Base-by-base conservation (phyloP, 1,284 basidiomycete species). In the Schizopora paradoxa region DNA sequence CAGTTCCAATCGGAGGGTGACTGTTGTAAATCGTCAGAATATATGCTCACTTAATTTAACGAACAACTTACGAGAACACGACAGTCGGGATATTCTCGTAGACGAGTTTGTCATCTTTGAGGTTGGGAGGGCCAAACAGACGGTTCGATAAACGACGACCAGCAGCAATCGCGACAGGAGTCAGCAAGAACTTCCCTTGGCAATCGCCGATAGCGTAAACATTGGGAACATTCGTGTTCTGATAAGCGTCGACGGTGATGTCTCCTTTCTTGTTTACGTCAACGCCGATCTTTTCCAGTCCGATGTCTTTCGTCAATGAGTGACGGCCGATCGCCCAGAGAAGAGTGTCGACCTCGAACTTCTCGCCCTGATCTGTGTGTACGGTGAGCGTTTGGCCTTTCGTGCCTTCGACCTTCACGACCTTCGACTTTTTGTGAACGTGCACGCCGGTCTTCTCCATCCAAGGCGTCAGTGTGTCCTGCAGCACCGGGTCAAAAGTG, bases 111-210 rank as follows among this genome's bases (percentile, higher is more conserved):
- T 97, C 89, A 47, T 86, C 65, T 70, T 87, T 91, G 73, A 78
- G 92, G 65, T 89, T 72, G 44, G 80, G 74, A 0, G 82, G 81
- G 7, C 95, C 96, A 61, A 91, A 99, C 43, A 99, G 68, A 41
- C 96, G 73, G 70, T 98, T 99, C 41, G 84, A 77, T 31, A 98
- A 69, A 51, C 91, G 73, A 47, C 95, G 74, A 19, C 93, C 95
- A 4, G 96, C 96, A 39, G 95, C 95, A 51, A 99, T 96, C 18
- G 95, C 96, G 5, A 99, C 96, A n/a, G 96, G 95, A 1, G 95
- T 99, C 51, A 99, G 74, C 22, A 94, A 70, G 19, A 82, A 90
- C 67, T 95, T 94, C 51, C 95, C 95, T 53, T 81, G 79, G 11
- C 94, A 90, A 62, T 99, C 95, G 6, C 95, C 96, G 50, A 99